These are phyloP conservation scores for Perkinsus olseni DNA, from an alignment of 169 alveolate species.

Conservation along the genomic window DNA sequence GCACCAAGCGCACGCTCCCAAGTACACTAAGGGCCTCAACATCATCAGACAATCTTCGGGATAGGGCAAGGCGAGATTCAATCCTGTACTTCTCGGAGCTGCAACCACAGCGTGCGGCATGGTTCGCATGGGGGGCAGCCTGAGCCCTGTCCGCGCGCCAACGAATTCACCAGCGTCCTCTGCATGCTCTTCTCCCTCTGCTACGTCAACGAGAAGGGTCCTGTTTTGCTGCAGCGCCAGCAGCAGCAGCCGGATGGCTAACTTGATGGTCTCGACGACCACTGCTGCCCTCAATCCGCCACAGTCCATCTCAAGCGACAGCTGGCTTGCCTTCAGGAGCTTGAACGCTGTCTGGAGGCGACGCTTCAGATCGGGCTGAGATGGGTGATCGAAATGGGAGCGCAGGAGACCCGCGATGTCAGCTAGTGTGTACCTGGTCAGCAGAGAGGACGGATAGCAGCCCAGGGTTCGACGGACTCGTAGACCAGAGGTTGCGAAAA, in stretches of 20 bases:
- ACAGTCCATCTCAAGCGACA: background rate
- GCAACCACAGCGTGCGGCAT: background rate
- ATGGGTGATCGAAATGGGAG: background rate
- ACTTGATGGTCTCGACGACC: background rate
- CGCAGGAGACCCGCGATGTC: background rate
- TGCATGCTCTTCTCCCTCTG: background rate
- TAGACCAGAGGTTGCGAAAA: no score
- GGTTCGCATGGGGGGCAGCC: background rate
- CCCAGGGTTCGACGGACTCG: no score
- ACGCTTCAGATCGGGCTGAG: background rate
- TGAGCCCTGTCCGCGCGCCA: background rate
- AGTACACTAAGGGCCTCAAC: background rate
- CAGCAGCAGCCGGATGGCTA: background rate
- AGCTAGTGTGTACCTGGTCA: background rate
- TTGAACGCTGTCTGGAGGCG: background rate
- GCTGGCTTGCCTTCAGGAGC: background rate
- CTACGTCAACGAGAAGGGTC: background rate
- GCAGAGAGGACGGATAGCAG: background rate
- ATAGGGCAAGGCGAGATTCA: background rate
- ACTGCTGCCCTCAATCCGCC: background rate
- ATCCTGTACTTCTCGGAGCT: background rate
- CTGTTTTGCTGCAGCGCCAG: background rate
- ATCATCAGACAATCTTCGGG: background rate
- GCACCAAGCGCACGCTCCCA: background rate
- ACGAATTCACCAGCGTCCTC: background rate